Evolutionary conservation across 495 filamentous ascomycete genomes (phyloP).

Genomic region (Penicillium pancosmium): DNA sequence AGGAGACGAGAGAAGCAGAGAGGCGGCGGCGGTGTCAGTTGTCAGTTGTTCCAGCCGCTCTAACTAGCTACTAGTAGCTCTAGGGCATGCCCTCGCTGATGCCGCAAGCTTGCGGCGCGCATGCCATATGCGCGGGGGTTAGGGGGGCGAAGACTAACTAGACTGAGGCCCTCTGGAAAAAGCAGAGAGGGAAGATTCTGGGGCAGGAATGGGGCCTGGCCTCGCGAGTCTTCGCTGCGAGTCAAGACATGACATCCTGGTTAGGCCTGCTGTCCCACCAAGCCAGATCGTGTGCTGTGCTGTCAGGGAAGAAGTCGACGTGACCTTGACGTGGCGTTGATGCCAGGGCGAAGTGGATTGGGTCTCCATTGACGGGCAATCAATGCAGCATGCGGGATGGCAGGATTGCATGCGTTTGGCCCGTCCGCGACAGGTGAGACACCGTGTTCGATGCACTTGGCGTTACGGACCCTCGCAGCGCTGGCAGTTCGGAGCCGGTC

Average conservation of each 20-base stretch:
- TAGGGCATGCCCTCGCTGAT: background rate
- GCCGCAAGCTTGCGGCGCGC: background rate
- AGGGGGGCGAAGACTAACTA: background rate
- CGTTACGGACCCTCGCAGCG: constrained; percentile 30
- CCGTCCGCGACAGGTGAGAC: constrained; percentile 30
- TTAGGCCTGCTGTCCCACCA: constrained; percentile 15
- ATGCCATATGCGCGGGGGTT: background rate
- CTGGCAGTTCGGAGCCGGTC: constrained; percentile 24
- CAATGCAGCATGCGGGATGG: constrained; percentile 34
- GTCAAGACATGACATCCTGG: constrained; percentile 6
- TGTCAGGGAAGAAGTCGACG: constrained; percentile 22
- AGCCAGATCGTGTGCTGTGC: constrained; percentile 10
- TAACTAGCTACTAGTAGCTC: background rate
- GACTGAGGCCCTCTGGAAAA: no score
- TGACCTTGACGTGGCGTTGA: constrained; percentile 29
- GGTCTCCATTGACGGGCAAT: constrained; percentile 25
- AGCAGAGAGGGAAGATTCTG: background rate
- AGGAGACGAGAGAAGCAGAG: background rate
- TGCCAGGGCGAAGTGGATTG: constrained; percentile 26
- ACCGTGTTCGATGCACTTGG: constrained; percentile 28
- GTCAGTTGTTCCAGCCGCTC: background rate
- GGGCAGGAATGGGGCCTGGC: constrained; percentile 1
- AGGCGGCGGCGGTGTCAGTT: background rate
- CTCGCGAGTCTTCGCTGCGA: constrained; percentile 6
- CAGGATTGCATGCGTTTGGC: constrained; percentile 39